Evolutionary conservation across 257 asterid species (phyloP), one percentile per base, ranked within the genome.

Genomic region (Parsonsia alboflavescens): DNA sequence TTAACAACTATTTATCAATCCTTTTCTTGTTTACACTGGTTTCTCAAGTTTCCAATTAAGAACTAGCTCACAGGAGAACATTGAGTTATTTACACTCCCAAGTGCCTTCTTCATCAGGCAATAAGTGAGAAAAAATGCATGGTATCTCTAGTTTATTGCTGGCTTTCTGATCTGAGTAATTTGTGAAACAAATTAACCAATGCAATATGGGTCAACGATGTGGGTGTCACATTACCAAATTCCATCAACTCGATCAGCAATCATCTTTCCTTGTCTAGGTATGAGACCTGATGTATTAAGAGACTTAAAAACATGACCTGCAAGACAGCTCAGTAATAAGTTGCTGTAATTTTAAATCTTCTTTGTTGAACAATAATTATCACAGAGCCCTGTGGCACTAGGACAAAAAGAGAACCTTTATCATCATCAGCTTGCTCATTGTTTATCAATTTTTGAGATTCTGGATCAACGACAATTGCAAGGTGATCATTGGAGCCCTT

Each of bases 401-500:
- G 15, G 63, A 56, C 5, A 52, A 42, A 13, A 64, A 63, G 50
- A 49, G 41, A 79, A 92, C 99, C 99, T 92, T 95, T 95, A 73
- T 95, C 97, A 73, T 88, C 91, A 67, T 90, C 92, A 63, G 90
- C 75, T 65, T 87, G 93, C 76, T 84, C 84, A 56, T 79, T 77
- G 79, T 74, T 80, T 64, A 87, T 81, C 74, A 95, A 83, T 77
- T 88, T 84, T 80, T 95, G 91, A 48, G 96, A 79, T 76, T 88
- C 99, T 57, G 97, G 84, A 77, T 89, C 97, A 19, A 95, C 86
- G 81, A 70, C 89, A 74, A 95, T 86, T 61, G 97, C 92, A 79
- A 95, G 96, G 78, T 95, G 98, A 81, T 90, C 99, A 12, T 78
- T 85, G 56, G 99, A 95, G 76, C 97, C 92, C 87, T 95, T 95